phyloP scores from a whole-genome alignment of 78 protist genomes.

The Dictyostelium intermedium region DNA sequence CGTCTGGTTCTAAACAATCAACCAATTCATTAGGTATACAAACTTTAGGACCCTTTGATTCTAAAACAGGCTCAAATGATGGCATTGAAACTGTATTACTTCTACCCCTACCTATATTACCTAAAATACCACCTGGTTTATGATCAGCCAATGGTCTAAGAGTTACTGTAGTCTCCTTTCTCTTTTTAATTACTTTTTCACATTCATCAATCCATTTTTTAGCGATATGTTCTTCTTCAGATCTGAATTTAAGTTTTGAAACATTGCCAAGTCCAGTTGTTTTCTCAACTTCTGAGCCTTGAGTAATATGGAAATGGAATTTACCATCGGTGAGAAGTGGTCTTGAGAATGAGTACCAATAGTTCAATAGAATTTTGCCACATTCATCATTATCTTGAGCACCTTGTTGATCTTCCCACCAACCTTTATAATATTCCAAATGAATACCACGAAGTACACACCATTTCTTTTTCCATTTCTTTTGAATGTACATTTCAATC shows the following conservation, averaged over 20 bases:
- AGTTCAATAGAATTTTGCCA: conserved; percentile 36
- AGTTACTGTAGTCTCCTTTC: conserved; percentile 70
- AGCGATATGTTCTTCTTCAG: conserved; percentile 31
- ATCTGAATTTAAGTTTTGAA: conserved; percentile 18
- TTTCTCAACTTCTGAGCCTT: conserved; percentile 45
- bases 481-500: conserved; percentile 15
- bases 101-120: conserved; percentile 33
- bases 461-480: conserved; percentile 60
- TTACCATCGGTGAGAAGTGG: conserved; percentile 23
- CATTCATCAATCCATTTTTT: conserved; percentile 31
- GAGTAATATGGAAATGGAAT: neutral
- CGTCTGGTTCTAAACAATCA: conserved; percentile 44
- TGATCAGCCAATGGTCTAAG: conserved; percentile 71
- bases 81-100: conserved; percentile 16
- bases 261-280: neutral
- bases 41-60: neutral
- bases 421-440: conserved; percentile 62
- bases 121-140: neutral
- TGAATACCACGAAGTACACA: conserved; percentile 24
- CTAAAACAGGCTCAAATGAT: neutral
- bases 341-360: conserved; percentile 48
- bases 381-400: neutral
- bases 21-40: conserved; percentile 13
- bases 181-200: conserved; percentile 32
- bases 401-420: conserved; percentile 55